Evolutionary conservation across 2,329 filamentous ascomycete species (phyloP).

Genomic region (Fusarium beomiforme): DNA sequence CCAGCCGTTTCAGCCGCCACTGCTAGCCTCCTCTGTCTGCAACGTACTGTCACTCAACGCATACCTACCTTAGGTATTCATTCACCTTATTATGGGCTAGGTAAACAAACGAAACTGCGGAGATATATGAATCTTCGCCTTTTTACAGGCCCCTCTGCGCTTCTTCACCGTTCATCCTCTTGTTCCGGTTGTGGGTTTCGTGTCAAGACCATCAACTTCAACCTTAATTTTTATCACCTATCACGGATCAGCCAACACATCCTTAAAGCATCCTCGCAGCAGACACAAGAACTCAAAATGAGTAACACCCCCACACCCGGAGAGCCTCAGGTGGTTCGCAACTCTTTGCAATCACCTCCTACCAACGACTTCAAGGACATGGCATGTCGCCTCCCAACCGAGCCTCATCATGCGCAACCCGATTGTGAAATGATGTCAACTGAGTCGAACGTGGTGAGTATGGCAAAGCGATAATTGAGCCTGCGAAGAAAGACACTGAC

Average conservation of each 20-base stretch:
- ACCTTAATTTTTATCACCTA: not conserved
- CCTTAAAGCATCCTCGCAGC: not conserved
- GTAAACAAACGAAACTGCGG: not conserved
- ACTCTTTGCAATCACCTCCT: not conserved
- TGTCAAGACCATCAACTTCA: not conserved
- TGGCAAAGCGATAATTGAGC: not conserved
- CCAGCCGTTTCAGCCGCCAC: not conserved
- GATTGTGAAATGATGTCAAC: not conserved
- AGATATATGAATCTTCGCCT: not conserved
- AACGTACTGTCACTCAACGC: not conserved
- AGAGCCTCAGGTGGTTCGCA: not conserved
- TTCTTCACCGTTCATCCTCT: not conserved
- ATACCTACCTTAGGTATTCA: too few species aligned
- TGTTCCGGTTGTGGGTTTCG: not conserved
- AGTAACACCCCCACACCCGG: not conserved
- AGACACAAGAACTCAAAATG: not conserved
- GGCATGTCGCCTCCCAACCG: not conserved
- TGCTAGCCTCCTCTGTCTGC: not conserved
- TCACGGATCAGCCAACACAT: not conserved
- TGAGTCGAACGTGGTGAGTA: not conserved
- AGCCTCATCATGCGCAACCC: not conserved
- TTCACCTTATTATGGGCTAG: not conserved
- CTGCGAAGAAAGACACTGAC: not conserved
- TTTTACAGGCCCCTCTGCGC: not conserved
- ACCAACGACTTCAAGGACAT: not conserved